A percentile compares a stretch with the other conserved stretches of the same genome.
Evolutionary conservation across 371 early-diverging fungal species (phyloP).

Genomic region (Quaeritorhiza haematococci): DNA sequence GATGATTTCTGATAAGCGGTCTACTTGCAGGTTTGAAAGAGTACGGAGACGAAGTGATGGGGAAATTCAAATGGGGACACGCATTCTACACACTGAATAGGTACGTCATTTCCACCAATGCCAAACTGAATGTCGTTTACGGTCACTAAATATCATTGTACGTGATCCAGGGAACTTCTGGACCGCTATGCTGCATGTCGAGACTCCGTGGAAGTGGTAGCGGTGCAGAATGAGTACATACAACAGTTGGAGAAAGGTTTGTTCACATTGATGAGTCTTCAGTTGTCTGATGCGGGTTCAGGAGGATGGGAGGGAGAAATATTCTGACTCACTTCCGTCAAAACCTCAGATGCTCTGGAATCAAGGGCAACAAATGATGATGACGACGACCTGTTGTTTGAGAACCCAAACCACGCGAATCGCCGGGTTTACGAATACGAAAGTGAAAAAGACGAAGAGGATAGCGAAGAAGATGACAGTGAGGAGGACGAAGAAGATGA

Average conservation of each 20-base stretch:
- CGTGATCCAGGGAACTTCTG: constrained; percentile 57
- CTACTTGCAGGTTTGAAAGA: constrained; percentile 61
- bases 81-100: constrained; percentile 88
- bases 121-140: neutral
- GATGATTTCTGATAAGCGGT: neutral
- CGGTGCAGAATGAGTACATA: constrained; percentile 73
- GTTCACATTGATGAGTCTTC: neutral
- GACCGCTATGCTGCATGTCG: constrained; percentile 79
- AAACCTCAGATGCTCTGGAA: neutral
- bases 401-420: constrained; percentile 7
- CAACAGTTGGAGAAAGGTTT: constrained; percentile 13
- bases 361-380: constrained; percentile 12
- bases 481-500: constrained; percentile 10
- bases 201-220: constrained; percentile 76
- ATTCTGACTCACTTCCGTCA: constrained; percentile 1
- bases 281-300: constrained; percentile 3
- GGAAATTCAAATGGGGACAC: constrained; percentile 96
- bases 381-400: constrained; percentile 17
- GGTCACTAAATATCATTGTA: neutral
- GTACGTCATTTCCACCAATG: constrained; percentile 17
- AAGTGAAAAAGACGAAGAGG: constrained; percentile 7
- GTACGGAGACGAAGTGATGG: constrained; percentile 79
- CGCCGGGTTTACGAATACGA: constrained; percentile 1
- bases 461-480: constrained; percentile 11
- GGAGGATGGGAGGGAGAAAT: constrained; percentile 4